phyloP scores from a whole-genome alignment of 2,329 filamentous ascomycete species.

The Ceratocystis colombiana region DNA sequence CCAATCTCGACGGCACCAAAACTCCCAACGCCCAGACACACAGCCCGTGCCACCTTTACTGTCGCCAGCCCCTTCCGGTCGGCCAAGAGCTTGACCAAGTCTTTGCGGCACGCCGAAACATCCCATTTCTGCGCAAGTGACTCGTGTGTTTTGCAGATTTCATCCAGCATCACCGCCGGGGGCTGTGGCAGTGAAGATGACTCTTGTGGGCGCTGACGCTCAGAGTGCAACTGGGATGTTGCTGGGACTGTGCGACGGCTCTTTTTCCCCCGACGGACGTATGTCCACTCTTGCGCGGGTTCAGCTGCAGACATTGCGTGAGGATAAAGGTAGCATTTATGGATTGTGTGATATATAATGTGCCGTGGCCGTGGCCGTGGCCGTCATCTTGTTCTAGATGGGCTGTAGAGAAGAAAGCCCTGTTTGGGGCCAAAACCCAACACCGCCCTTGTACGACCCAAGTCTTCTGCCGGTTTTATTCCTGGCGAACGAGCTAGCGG shows the following conservation, averaged over 20 bases:
- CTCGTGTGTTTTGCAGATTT: slow-evolving; percentile 16
- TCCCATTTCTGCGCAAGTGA: background rate
- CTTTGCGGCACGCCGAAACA: background rate
- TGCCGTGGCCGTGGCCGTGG: background rate
- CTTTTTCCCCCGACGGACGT: slow-evolving; percentile 12
- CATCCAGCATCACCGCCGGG: background rate
- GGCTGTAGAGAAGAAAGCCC: background rate
- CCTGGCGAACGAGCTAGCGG: background rate
- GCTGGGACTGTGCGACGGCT: background rate
- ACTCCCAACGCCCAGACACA: slow-evolving; percentile 47
- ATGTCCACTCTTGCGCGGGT: slow-evolving; percentile 18
- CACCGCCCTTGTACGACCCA: slow-evolving; percentile 9
- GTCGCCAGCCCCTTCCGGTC: background rate
- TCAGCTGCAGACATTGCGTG: background rate
- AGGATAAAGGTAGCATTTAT: background rate
- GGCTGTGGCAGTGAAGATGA: background rate
- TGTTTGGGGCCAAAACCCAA: background rate
- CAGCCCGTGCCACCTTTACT: slow-evolving; percentile 30
- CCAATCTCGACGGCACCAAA: slow-evolving; percentile 42
- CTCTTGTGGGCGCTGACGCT: background rate
- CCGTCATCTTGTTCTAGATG: background rate
- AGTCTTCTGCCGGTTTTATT: background rate
- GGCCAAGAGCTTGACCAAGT: background rate
- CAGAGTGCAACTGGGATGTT: background rate
- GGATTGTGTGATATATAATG: background rate